phyloP scores from a whole-genome alignment of 1,284 basidiomycete genomes.

The Malassezia psittaci region DNA sequence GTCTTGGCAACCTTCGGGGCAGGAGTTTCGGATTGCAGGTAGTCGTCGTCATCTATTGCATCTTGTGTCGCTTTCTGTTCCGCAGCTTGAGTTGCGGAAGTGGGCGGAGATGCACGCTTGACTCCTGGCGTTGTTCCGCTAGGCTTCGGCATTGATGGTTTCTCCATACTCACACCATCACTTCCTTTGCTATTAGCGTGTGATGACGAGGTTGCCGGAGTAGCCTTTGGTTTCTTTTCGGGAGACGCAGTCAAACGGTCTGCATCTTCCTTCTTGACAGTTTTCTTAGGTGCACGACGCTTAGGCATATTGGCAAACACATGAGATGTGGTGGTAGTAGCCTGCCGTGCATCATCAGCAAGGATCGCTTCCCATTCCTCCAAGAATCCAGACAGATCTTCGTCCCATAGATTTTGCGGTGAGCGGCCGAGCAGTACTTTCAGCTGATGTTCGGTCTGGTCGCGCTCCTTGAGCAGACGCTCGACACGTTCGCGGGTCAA shows the following conservation, averaged over 20 bases:
- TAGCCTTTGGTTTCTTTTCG: not conserved
- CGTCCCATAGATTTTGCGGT: conserved; percentile 79
- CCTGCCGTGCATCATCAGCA: conserved; percentile 52
- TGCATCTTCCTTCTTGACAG: conserved; percentile 15
- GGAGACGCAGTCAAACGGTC: not conserved
- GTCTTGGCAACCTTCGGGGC: conserved; percentile 15
- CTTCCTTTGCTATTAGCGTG: not conserved
- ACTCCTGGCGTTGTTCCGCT: not conserved
- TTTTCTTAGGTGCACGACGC: conserved; percentile 20
- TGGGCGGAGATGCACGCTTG: not conserved
- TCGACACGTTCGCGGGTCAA: conserved; percentile 90
- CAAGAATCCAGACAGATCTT: conserved; percentile 74
- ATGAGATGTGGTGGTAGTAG: conserved; percentile 10
- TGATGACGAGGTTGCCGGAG: not conserved
- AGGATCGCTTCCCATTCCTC: conserved; percentile 66
- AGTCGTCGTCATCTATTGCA: conserved; percentile 15
- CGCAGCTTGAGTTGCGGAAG: not conserved
- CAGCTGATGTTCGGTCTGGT: conserved; percentile 73
- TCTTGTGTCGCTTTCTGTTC: conserved; percentile 14
- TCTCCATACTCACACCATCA: not conserved
- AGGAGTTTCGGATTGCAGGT: conserved; percentile 21
- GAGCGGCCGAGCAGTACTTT: conserved; percentile 66
- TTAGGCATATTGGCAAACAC: conserved; percentile 18
- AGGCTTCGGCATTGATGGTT: not conserved
- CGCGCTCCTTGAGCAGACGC: conserved; percentile 68